Base-by-base conservation (phyloP, 1,284 basidiomycete genomes). In the Phellopilus nigrolimitatus region DNA sequence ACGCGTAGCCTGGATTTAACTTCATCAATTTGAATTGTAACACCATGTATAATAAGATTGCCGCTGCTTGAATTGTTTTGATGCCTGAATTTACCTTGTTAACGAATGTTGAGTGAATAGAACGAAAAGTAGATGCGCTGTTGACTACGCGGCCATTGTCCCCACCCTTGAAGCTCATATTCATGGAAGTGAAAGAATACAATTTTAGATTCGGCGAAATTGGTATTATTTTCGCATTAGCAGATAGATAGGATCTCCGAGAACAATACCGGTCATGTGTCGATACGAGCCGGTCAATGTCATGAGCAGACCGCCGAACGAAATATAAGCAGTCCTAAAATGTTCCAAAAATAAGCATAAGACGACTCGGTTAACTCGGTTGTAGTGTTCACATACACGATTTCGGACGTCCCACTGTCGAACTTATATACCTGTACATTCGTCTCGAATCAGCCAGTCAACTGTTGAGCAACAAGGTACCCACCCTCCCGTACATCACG, bases 401-500 rank as follows among this genome's bases (percentile, higher is more conserved):
- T 79, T 60, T 93, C 91, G 36, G 82, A 78, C 10, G 81, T 81
- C 58, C 85, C 88, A 24, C 91, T 86, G 66, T 99, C 95, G 66
- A 97, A 97, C 66, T 95, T 93, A 77, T 99, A 99, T 42, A 99
- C 88, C 92, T 95, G 56, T 40, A 42, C n/a, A n/a, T n/a, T n/a
- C n/a, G 13, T 24, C 3, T 6, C 46, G 6, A 39, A 37, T 36
- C 37, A 24, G 25, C 19, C 31, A 4, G 22, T 30, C 15, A 49
- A 9, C 15, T 1, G 36, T 21, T 25, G 45, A 46, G 49, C 54
- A 5, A 13, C 21, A 52, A 7, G 42, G 22, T 17, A 55, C 82
- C 60, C 60, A 94, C 91, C 82, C 97, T 98, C 39, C 95, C 95
- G 66, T 92, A 94, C 95, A 98, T 97, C 58, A 99, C 95, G 73